A percentile compares a stretch with the other conserved stretches of the same genome.
Conservation (phyloP, 345 rosid species). For the Salix purpurea region DNA sequence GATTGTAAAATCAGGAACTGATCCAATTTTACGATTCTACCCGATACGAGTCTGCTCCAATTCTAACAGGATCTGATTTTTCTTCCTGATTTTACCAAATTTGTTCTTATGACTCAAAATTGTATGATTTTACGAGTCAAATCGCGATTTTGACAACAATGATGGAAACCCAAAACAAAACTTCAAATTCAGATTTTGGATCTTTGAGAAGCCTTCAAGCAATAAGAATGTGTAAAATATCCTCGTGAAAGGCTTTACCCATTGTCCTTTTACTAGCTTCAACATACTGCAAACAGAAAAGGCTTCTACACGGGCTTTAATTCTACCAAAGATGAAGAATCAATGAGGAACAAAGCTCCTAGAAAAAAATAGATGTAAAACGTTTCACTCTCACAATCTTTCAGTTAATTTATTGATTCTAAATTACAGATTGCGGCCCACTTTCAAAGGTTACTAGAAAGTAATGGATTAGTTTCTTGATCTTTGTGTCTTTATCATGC, state of each 20-base stretch:
- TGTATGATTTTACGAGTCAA: too few species aligned
- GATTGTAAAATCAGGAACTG: too few species aligned
- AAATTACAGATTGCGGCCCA: not conserved
- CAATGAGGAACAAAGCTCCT: constrained; percentile 72
- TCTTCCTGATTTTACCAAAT: too few species aligned
- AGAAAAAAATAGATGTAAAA: constrained; percentile 18
- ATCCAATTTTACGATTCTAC: too few species aligned
- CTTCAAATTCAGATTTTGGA: too few species aligned
- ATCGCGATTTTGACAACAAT: too few species aligned
- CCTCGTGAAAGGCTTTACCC: constrained; percentile 41
- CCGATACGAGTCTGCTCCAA: too few species aligned
- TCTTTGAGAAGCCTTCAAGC: constrained; percentile 76
- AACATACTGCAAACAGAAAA: constrained; percentile 67
- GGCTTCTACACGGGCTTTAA: constrained; percentile 64
- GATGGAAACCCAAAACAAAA: too few species aligned
- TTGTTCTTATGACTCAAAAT: too few species aligned
- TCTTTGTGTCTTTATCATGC: too few species aligned
- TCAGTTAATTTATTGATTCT: not conserved
- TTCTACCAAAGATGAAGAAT: constrained; percentile 68
- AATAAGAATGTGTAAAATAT: constrained; percentile 66
- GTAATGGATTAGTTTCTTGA: not conserved
- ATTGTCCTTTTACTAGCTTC: constrained; percentile 69
- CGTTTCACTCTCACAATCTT: constrained; percentile 1
- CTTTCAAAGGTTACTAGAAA: not conserved
- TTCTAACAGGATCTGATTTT: too few species aligned